Evolutionary conservation across 257 asterid species (phyloP).

Genomic region (Solanum commersonii): DNA sequence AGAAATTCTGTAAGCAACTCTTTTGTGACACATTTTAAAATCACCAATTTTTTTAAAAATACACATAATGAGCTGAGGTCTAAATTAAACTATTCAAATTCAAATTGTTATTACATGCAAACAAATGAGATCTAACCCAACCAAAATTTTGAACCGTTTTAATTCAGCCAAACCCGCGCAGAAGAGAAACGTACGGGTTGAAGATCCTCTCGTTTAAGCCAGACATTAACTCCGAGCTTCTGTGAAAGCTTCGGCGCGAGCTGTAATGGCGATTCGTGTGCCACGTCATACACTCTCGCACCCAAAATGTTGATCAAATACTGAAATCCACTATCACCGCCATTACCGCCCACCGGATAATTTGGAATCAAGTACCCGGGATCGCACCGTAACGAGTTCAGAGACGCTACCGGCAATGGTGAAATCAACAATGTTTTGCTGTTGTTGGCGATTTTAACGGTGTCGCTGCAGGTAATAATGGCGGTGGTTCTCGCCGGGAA

Average conservation of each 20-base stretch:
- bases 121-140: background rate
- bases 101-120: too few species aligned
- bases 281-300: conserved; percentile 83
- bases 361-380: conserved; percentile 52
- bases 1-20: too few species aligned
- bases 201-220: conserved; percentile 89
- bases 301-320: conserved; percentile 64
- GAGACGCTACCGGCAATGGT: conserved; percentile 23
- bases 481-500: background rate
- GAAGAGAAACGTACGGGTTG: conserved; percentile 52
- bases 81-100: too few species aligned
- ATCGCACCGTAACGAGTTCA: conserved; percentile 53
- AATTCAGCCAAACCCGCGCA: background rate
- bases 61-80: too few species aligned
- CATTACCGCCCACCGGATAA: background rate
- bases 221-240: conserved; percentile 54
- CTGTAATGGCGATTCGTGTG: conserved; percentile 76
- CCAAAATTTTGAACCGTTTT: background rate
- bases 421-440: background rate
- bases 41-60: too few species aligned
- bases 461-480: conserved; percentile 3
- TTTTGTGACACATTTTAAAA: too few species aligned
- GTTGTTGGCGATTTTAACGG: background rate
- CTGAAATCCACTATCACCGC: conserved; percentile 29
- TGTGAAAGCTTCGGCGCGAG: conserved; percentile 67